A percentile compares a stretch with the other conserved stretches of the same genome.
phyloP scores from a whole-genome alignment of 805 yeast species.

The Yamadazyma sp. region DNA sequence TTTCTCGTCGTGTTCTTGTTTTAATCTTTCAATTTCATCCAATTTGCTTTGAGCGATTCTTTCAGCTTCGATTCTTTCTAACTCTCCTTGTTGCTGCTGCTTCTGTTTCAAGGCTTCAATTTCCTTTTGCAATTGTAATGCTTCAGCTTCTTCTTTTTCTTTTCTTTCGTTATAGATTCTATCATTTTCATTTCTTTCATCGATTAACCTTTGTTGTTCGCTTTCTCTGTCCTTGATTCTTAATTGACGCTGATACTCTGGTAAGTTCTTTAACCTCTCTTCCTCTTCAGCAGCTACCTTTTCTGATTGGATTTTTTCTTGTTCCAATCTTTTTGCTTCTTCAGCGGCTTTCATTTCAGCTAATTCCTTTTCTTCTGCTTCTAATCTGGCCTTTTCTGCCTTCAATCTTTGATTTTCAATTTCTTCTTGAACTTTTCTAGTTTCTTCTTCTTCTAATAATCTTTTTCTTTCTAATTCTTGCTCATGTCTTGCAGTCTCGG shows the following conservation, averaged over 20 bases:
- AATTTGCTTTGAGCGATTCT: slow-evolving; percentile 28
- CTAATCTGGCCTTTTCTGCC: slow-evolving; percentile 16
- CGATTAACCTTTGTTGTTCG: slow-evolving; percentile 22
- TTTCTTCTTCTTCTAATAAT: slow-evolving; percentile 31
- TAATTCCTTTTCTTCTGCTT: slow-evolving; percentile 12
- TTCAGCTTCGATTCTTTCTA: slow-evolving; percentile 24
- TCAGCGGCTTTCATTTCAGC: slow-evolving; percentile 16
- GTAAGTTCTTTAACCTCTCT: slow-evolving; percentile 17
- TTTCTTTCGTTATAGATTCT: slow-evolving; percentile 22
- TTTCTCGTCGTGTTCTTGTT: slow-evolving; percentile 32
- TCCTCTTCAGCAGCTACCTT: slow-evolving; percentile 13
- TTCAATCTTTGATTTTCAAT: slow-evolving; percentile 19
- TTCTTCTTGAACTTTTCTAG: slow-evolving; percentile 29
- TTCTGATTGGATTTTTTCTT: slow-evolving; percentile 5
- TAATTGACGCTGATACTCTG: slow-evolving; percentile 25
- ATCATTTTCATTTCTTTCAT: slow-evolving; percentile 27
- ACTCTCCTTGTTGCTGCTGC: slow-evolving; percentile 20
- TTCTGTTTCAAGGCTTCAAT: slow-evolving; percentile 28
- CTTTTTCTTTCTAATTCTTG: slow-evolving; percentile 36
- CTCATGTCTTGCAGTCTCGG: slow-evolving; percentile 27
- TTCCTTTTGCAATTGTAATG: slow-evolving; percentile 26
- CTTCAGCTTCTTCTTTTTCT: slow-evolving; percentile 23
- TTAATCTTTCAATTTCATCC: slow-evolving; percentile 31
- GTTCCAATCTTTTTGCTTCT: slow-evolving; percentile 16
- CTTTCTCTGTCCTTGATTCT: slow-evolving; percentile 24